phyloP scores from a whole-genome alignment of 2,329 filamentous ascomycete species.

The Sclerotinia sclerotiorum region DNA sequence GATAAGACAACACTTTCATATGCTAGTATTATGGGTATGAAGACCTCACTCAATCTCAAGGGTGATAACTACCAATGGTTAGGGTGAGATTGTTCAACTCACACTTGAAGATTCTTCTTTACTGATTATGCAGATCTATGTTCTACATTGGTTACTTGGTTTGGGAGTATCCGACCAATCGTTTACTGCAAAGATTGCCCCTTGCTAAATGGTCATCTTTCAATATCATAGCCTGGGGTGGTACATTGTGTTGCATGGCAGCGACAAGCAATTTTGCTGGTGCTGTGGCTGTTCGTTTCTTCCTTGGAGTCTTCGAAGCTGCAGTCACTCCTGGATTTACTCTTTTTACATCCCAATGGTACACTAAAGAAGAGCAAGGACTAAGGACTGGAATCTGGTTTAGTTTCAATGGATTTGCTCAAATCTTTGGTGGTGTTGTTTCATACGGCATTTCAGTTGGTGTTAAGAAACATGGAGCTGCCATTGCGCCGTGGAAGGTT shows the following conservation, averaged over 20 bases:
- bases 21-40: conserved; percentile 51
- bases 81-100: conserved; percentile 33
- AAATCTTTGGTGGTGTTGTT: conserved; percentile 61
- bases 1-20: conserved; percentile 51
- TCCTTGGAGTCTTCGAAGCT: conserved; percentile 67
- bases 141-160: conserved; percentile 47
- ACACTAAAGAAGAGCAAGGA: conserved; percentile 68
- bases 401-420: conserved; percentile 63
- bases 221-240: conserved; percentile 62
- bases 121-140: conserved; percentile 34
- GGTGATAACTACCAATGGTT: conserved; percentile 49
- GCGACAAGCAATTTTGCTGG: conserved; percentile 60
- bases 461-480: conserved; percentile 50
- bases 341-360: conserved; percentile 69
- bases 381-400: conserved; percentile 66
- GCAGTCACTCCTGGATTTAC: conserved; percentile 69
- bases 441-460: conserved; percentile 62
- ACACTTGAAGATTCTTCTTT: background rate
- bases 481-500: conserved; percentile 60
- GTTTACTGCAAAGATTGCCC: conserved; percentile 52
- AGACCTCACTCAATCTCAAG: conserved; percentile 44
- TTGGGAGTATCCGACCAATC: conserved; percentile 40
- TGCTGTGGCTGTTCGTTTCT: conserved; percentile 64
- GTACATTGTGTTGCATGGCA: conserved; percentile 61
- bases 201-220: conserved; percentile 63